Base-by-base conservation (phyloP, 345 rosid species). In the Anastatica hierochuntica region DNA sequence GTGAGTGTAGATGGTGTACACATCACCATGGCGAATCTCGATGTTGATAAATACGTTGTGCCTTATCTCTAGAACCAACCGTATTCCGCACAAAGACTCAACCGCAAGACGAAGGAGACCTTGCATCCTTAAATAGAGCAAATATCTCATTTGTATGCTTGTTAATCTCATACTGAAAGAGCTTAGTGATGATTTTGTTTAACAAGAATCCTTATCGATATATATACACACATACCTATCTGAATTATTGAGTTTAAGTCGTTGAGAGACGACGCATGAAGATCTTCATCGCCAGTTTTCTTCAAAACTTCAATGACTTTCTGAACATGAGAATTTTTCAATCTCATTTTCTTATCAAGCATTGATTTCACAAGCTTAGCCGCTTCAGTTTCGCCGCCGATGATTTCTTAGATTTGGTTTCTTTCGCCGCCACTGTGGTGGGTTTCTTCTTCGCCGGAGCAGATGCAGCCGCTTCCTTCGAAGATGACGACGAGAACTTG, bases 1-100 rank as follows among this genome's bases (percentile, higher is more conserved):
- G 53, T 80, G 9, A 84, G 73, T 6, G 84, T 88, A 34, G 49
- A 74, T 0, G 95, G 95, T 1, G 55, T 42, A 36, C 88, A 82
- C 72, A 73, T 79, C 12, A 38, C 65, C 6, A 79, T 88, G 42
- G 61, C 80, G 1, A 17, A 14, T 17, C 53, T 47, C 7, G 87
- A 88, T 54, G 72, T 80, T 68, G 58, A 74, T 49, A 80, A 72
- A 53, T 70, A 79, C 46, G 49, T 80, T 8, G 74, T 77, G 24
- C 94, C 94, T 43, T 84, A 78, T 71, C 65, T 82, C 79, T 56
- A 49, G 42, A 69, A 76, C 58, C 61, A 69, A 13, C 12, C 69
- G 11, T 42, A 71, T 35, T 13, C 63, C 7, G 1, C 6, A 31
- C 44, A 56, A 41, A 41, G 23, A 30, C 14, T 55, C 29, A 64